A percentile compares a stretch with the other conserved stretches of the same genome.
Conservation (phyloP, 345 rosid genomes). For the Eucalyptus pauciflora region DNA sequence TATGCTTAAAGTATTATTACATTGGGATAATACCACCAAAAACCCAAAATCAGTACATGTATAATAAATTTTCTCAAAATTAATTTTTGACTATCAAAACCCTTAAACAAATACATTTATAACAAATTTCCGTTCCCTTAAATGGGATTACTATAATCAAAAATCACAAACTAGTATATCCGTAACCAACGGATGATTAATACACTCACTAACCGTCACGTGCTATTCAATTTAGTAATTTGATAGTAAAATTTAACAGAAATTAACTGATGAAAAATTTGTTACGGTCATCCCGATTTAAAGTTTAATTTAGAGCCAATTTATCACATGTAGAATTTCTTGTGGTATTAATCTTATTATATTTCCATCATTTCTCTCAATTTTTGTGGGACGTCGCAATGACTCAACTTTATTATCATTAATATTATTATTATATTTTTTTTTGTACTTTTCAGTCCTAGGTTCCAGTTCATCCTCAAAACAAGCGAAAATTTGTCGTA, state of each 20-base stretch:
- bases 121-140: too few species aligned
- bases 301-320: too few species aligned
- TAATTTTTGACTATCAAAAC: accelerated
- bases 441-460: background rate
- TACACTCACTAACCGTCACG: accelerated
- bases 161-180: too few species aligned
- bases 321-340: accelerated
- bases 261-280: too few species aligned
- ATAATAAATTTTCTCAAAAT: too few species aligned
- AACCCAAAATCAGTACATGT: accelerated
- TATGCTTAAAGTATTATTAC: background rate
- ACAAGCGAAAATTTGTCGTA: background rate
- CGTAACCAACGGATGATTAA: too few species aligned
- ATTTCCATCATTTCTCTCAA: background rate
- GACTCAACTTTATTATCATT: background rate
- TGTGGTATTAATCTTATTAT: accelerated
- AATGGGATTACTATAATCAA: too few species aligned
- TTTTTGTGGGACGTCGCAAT: background rate
- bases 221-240: too few species aligned
- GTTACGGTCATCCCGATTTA: accelerated
- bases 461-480: background rate
- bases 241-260: accelerated
- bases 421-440: too few species aligned
- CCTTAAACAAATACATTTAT: too few species aligned
- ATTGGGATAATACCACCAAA: too few species aligned